Conservation (phyloP, 2,329 filamentous ascomycete genomes). For the Davidsoniella virescens region DNA sequence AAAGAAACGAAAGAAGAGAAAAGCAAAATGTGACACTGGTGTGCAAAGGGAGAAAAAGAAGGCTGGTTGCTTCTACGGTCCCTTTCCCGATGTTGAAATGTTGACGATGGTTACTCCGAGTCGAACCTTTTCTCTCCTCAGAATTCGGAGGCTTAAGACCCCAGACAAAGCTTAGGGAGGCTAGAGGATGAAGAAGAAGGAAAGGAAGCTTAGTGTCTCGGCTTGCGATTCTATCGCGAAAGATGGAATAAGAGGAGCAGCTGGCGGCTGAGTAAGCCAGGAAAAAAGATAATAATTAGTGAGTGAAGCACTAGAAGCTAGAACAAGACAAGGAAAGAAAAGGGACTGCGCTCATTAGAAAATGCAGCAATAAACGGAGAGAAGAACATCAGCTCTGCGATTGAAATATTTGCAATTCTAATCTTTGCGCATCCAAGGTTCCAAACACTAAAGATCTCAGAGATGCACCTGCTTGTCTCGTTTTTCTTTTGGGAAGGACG, state of each 20-base stretch:
- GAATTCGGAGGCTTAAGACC: neutral
- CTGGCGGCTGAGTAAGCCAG: neutral
- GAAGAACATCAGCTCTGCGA: too few relatives aligned
- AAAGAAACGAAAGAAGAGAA: neutral
- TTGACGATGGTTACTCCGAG: too few relatives aligned
- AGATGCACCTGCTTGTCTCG: neutral
- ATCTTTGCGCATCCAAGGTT: constrained; percentile 1
- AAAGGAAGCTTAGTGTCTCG: neutral
- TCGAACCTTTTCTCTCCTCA: neutral
- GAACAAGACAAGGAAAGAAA: neutral
- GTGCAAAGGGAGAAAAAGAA: neutral
- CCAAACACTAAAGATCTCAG: constrained; percentile 8
- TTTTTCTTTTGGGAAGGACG: too few relatives aligned
- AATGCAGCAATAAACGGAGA: neutral
- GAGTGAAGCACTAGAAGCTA: neutral
- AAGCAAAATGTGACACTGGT: neutral
- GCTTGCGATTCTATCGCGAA: neutral
- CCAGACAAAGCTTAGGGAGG: neutral
- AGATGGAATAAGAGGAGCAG: neutral
- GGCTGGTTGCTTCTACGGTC: too few relatives aligned
- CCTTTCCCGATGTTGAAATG: too few relatives aligned
- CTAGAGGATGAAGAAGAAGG: neutral
- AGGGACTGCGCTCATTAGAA: neutral
- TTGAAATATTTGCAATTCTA: neutral
- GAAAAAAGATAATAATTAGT: neutral